A percentile compares a stretch with the other conserved stretches of the same genome.
Conservation (phyloP, 257 asterid genomes). For the Salvia miltiorrhiza region DNA sequence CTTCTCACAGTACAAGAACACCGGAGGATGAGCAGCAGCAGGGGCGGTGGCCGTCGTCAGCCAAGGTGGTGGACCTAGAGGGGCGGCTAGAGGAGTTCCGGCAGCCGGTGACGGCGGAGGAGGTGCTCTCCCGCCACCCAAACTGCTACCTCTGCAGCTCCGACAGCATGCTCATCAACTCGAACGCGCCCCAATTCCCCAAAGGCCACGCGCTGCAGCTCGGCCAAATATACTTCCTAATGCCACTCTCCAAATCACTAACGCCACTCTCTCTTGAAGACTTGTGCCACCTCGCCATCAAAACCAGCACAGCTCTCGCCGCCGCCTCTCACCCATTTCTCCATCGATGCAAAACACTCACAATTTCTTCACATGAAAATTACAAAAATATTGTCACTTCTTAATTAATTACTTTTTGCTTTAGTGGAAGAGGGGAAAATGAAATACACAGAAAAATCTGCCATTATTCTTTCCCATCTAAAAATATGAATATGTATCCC, state of each 20-base stretch:
- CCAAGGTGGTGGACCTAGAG: slow-evolving; percentile 39
- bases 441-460: neutral
- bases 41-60: neutral
- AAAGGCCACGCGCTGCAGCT: slow-evolving; percentile 27
- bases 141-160: slow-evolving; percentile 49
- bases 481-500: no score
- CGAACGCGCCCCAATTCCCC: slow-evolving; percentile 33
- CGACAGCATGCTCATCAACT: slow-evolving; percentile 39
- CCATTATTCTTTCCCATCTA: neutral
- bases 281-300: slow-evolving; percentile 41
- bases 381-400: slow-evolving; percentile 12
- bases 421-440: neutral
- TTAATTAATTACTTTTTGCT: neutral
- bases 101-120: slow-evolving; percentile 34
- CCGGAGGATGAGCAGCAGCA: neutral
- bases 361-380: slow-evolving; percentile 7
- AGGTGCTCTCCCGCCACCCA: slow-evolving; percentile 39
- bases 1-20: neutral
- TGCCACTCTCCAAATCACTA: slow-evolving; percentile 39
- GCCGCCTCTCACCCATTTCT: neutral
- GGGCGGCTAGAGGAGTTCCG: slow-evolving; percentile 48
- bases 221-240: slow-evolving; percentile 37
- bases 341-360: neutral
- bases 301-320: slow-evolving; percentile 32
- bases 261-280: slow-evolving; percentile 34